phyloP scores from a whole-genome alignment of 2,329 filamentous ascomycete species.

The Calonectria leucothoes region DNA sequence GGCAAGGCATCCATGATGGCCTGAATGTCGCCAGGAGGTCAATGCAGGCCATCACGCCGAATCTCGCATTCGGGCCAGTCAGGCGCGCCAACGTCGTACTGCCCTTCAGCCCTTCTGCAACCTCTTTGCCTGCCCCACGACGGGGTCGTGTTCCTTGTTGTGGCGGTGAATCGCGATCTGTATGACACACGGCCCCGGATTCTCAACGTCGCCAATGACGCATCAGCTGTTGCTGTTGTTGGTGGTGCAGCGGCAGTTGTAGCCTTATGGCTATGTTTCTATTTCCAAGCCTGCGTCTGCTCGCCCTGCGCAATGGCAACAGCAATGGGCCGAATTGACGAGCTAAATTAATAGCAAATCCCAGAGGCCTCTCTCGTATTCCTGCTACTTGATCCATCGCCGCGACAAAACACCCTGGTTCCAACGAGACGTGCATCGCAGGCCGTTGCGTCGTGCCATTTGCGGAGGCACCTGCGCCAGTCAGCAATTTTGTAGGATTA shows the following conservation, averaged over 20 bases:
- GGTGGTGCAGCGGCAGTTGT: conserved; percentile 19
- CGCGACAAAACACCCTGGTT: background rate
- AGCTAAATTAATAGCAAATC: background rate
- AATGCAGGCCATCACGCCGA: background rate
- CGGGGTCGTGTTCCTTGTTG: background rate
- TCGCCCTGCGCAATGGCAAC: background rate
- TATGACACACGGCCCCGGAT: conserved; percentile 21
- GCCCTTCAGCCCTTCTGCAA: conserved; percentile 18
- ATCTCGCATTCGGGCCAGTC: background rate
- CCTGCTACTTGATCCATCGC: background rate
- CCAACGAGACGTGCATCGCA: background rate
- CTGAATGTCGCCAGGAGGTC: background rate
- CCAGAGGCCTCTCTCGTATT: background rate
- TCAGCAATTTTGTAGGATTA: background rate
- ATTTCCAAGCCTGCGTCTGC: conserved; percentile 10
- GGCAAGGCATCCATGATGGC: background rate
- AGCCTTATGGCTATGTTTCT: conserved; percentile 23
- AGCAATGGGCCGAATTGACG: background rate
- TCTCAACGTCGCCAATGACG: conserved; percentile 9
- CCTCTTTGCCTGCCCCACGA: conserved; percentile 9
- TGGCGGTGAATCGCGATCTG: conserved; percentile 20
- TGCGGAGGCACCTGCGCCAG: background rate
- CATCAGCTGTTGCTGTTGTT: conserved; percentile 17
- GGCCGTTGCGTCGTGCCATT: background rate
- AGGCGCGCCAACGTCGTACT: background rate